Percentiles rank a stretch among this genome's conserved stretches.
Evolutionary conservation across 2,329 filamentous ascomycete genomes (phyloP).

Genomic region (Fusarium sp.): DNA sequence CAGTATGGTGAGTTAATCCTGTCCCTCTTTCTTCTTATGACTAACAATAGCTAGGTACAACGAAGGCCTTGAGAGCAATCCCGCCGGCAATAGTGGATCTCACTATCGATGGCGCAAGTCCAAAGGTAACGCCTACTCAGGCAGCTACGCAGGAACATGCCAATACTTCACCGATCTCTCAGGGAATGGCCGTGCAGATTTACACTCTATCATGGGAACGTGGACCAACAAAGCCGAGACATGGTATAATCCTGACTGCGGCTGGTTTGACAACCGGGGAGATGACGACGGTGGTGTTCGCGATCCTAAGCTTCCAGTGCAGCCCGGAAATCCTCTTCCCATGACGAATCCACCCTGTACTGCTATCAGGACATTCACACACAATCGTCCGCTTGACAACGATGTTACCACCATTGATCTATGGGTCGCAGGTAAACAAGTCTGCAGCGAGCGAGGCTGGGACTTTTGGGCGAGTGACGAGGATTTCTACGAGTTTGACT

Average conservation of each 20-base stretch:
- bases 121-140: not conserved
- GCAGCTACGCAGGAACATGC: not conserved
- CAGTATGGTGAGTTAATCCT: not conserved
- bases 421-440: not conserved
- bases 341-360: not conserved
- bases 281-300: not conserved
- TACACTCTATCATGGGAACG: not conserved
- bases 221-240: not conserved
- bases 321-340: not conserved
- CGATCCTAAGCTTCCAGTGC: not conserved
- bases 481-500: not conserved
- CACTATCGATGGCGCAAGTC: not conserved
- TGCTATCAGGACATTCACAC: not conserved
- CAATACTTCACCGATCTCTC: slow-evolving; percentile 9
- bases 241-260: not conserved
- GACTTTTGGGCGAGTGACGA: not conserved
- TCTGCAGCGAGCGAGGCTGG: not conserved
- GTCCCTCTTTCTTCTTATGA: no score
- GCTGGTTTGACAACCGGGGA: not conserved
- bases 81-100: not conserved
- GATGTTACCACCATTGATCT: not conserved
- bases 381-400: not conserved
- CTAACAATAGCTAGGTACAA: not conserved
- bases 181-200: not conserved
- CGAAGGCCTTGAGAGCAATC: not conserved